Percentiles rank a stretch among this genome's conserved stretches.
phyloP scores from a whole-genome alignment of 805 yeast genomes.

The Candida arabinofermentans region DNA sequence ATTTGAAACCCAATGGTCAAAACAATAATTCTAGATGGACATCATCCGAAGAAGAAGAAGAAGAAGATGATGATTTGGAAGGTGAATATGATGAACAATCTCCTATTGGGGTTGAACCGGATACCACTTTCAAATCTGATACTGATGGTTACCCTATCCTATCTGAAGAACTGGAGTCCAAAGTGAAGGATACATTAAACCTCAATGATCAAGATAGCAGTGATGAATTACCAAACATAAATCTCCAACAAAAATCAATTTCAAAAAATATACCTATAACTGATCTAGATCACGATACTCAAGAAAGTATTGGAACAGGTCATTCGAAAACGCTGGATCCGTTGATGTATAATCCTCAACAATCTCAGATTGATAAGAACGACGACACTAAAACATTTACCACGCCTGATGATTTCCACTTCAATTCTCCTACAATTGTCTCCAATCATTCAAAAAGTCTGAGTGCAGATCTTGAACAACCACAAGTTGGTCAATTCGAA shows the following conservation, averaged over 20 bases:
- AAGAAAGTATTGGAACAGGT: background rate
- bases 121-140: background rate
- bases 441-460: background rate
- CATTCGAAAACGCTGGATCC: constrained; percentile 1
- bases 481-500: constrained; percentile 18
- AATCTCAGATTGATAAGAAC: background rate
- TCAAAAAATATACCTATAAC: no score
- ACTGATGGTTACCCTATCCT: background rate
- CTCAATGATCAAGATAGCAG: background rate
- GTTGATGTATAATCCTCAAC: background rate
- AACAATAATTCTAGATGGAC: constrained; percentile 7
- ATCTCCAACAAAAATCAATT: no score
- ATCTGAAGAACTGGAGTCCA: no score
- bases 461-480: background rate
- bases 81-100: background rate
- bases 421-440: background rate
- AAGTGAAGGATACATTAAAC: background rate
- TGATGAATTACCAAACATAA: no score
- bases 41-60: constrained; percentile 9
- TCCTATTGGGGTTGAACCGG: background rate
- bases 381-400: background rate
- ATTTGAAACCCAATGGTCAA: constrained; percentile 1
- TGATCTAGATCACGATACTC: no score
- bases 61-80: constrained; percentile 1
- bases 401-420: constrained; percentile 1